These are phyloP conservation scores for Aspergillus ellipticus DNA, from an alignment of 495 filamentous ascomycete species.

Conservation along the genomic window DNA sequence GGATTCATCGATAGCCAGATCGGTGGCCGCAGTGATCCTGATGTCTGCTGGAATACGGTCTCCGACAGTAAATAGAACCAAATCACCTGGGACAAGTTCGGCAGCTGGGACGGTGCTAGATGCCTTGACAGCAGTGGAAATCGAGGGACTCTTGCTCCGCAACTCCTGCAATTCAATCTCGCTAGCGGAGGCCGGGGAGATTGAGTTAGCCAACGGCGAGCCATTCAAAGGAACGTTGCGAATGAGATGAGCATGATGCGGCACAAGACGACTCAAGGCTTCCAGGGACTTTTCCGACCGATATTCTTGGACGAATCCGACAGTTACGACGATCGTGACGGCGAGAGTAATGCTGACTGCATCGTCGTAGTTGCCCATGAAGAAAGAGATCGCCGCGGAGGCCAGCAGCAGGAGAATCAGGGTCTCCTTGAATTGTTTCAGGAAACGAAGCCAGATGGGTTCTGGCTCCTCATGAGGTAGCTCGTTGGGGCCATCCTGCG, in stretches of 20 bases:
- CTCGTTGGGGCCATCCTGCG: constrained; percentile 86
- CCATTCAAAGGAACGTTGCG: constrained; percentile 46
- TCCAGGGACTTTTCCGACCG: constrained; percentile 96
- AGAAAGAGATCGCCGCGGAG: constrained; percentile 82
- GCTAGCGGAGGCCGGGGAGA: constrained; percentile 34
- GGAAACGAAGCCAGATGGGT: constrained; percentile 88
- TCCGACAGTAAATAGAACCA: constrained; percentile 90
- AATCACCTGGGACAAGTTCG: constrained; percentile 85
- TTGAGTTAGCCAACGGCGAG: constrained; percentile 21
- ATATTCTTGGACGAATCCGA: constrained; percentile 97
- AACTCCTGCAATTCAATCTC: constrained; percentile 40
- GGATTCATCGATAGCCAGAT: constrained; percentile 92
- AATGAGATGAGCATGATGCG: constrained; percentile 89
- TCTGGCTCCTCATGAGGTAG: constrained; percentile 91
- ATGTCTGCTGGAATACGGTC: constrained; percentile 97
- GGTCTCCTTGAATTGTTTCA: constrained; percentile 93
- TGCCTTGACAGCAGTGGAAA: constrained; percentile 60
- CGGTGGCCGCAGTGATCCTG: constrained; percentile 81
- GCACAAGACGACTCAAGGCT: constrained; percentile 87
- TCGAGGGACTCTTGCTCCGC: constrained; percentile 34
- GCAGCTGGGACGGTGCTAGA: constrained; percentile 80
- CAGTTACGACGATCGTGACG: constrained; percentile 93
- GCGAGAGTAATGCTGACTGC: constrained; percentile 92
- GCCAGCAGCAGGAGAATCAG: constrained; percentile 85
- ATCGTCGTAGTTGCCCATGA: constrained; percentile 95